Conservation (phyloP, 768 basidiomycete species). For the Boletus pseudopeckii region DNA sequence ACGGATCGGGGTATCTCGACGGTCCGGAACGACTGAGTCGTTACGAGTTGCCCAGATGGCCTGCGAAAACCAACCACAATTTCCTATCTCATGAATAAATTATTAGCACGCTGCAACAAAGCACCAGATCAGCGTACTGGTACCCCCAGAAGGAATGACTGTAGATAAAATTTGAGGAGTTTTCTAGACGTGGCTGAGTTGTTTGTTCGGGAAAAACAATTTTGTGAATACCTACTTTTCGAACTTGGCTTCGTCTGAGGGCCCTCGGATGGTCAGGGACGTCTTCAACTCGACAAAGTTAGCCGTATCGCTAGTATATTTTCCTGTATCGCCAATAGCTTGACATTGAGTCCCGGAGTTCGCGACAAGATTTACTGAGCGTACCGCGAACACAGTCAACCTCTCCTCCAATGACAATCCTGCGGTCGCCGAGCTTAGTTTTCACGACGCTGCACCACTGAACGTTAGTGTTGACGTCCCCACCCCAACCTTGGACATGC, state of each 20-base stretch:
- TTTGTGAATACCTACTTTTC: conserved; percentile 57
- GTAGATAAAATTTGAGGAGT: conserved; percentile 88
- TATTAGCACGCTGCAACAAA: background rate
- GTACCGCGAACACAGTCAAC: conserved; percentile 85
- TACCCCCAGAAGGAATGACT: conserved; percentile 90
- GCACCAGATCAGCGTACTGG: conserved; percentile 48
- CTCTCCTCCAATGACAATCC: conserved; percentile 82
- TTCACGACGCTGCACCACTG: conserved; percentile 92
- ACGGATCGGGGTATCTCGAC: conserved; percentile 75
- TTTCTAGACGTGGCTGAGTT: conserved; percentile 50
- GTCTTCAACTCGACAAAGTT: conserved; percentile 87
- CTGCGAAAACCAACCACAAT: conserved; percentile 87
- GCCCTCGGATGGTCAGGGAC: conserved; percentile 63
- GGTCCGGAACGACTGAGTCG: conserved; percentile 72
- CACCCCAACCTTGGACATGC: conserved; percentile 58
- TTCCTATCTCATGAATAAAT: conserved; percentile 44
- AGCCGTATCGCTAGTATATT: conserved; percentile 57
- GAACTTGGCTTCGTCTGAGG: conserved; percentile 66
- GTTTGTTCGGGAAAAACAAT: background rate
- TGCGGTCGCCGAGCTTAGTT: conserved; percentile 70
- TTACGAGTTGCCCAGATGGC: conserved; percentile 62
- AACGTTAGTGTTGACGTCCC: conserved; percentile 81
- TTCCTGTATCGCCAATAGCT: conserved; percentile 39
- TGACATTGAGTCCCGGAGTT: background rate
- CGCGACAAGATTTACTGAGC: conserved; percentile 6